phyloP scores from a whole-genome alignment of 1,284 basidiomycete genomes.

The Exsudoporus floridanus region DNA sequence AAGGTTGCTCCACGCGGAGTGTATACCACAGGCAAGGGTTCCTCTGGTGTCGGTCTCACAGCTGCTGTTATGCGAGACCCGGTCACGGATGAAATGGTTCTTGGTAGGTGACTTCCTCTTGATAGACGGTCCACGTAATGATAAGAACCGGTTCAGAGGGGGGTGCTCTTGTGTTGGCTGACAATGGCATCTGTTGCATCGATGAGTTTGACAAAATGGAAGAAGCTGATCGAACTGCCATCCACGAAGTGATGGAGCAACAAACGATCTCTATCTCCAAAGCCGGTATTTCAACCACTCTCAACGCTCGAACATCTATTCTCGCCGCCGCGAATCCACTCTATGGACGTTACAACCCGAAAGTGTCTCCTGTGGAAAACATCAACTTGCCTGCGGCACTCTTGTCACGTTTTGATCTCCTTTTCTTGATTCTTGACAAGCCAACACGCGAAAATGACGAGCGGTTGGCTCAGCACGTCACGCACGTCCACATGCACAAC shows the following conservation, averaged over 20 bases:
- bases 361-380: conserved; percentile 97
- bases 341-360: conserved; percentile 97
- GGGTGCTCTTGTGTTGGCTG: conserved; percentile 95
- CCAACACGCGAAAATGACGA: conserved; percentile 95
- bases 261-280: conserved; percentile 99
- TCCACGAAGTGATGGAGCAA: conserved; percentile 99
- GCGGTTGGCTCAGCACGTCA: conserved; percentile 94
- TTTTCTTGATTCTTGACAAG: conserved; percentile 97
- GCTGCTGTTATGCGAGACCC: conserved; percentile 99
- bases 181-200: conserved; percentile 99
- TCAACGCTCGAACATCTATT: conserved; percentile 98
- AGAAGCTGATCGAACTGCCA: conserved; percentile 94
- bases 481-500: conserved; percentile 97
- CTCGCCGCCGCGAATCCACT: conserved; percentile 98
- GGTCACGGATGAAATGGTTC: conserved; percentile 99
- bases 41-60: conserved; percentile 96
- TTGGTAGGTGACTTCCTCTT: conserved; percentile 59
- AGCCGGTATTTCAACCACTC: conserved; percentile 97
- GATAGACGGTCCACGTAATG: background rate
- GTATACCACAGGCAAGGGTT: conserved; percentile 98
- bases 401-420: conserved; percentile 92
- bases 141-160: conserved; percentile 68
- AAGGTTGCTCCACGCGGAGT: conserved; percentile 98
- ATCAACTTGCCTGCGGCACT: conserved; percentile 98
- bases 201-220: conserved; percentile 99